phyloP scores from a whole-genome alignment of 164 flowering plant genomes.

The Vitis amurensis region DNA sequence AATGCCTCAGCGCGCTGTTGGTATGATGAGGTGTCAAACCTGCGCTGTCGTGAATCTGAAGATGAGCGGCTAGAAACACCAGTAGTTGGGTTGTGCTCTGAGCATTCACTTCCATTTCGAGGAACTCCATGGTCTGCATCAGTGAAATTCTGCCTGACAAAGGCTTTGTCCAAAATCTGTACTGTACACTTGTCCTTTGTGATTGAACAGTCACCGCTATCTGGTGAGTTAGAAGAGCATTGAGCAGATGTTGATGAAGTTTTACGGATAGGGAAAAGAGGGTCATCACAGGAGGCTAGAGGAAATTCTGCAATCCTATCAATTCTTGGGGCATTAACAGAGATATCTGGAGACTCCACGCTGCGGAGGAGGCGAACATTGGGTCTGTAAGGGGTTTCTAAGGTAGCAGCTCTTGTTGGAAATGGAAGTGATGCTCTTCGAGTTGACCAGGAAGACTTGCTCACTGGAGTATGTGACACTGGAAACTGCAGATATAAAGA shows the following conservation, averaged over 20 bases:
- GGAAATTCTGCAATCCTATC: conserved; percentile 91
- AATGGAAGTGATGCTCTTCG: conserved; percentile 85
- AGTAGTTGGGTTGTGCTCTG: conserved; percentile 58
- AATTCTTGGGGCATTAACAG: conserved; percentile 87
- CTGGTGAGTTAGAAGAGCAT: conserved; percentile 54
- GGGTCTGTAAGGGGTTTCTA: conserved; percentile 33
- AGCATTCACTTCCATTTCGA: conserved; percentile 49
- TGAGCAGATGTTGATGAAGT: conserved; percentile 47
- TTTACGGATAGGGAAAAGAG: conserved; percentile 41
- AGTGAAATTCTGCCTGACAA: conserved; percentile 27
- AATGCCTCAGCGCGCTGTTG: conserved; percentile 96
- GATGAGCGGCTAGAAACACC: conserved; percentile 59
- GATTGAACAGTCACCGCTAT: conserved; percentile 49
- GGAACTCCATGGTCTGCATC: conserved; percentile 42
- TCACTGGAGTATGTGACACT: conserved; percentile 39
- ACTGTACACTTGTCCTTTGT: conserved; percentile 80
- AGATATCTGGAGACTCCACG: conserved; percentile 77
- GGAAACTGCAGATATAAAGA: conserved; percentile 52
- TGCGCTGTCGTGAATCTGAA: conserved; percentile 46
- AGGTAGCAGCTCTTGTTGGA: conserved; percentile 32
- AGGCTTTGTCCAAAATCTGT: conserved; percentile 39
- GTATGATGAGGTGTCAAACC: conserved; percentile 81
- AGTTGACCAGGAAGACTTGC: conserved; percentile 26
- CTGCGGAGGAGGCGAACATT: conserved; percentile 44
- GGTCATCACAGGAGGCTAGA: conserved; percentile 64